Percentiles rank a stretch among this genome's conserved stretches.
These are phyloP conservation scores for Termitomyces sp. DNA, from an alignment of 768 basidiomycete species.

Conservation along the genomic window DNA sequence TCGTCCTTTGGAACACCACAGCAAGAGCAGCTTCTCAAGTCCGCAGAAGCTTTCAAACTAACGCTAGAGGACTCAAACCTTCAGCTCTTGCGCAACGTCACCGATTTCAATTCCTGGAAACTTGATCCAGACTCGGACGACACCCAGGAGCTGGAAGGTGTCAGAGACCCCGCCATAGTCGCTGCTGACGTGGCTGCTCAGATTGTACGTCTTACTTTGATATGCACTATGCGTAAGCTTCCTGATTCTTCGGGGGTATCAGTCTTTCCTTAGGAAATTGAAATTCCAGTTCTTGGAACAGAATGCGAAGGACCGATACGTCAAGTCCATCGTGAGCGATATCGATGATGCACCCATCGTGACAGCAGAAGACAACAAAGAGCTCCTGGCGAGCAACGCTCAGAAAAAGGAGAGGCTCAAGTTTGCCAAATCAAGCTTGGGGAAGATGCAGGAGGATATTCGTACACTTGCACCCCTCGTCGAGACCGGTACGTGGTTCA, in stretches of 20 bases:
- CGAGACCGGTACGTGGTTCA: constrained; percentile 49
- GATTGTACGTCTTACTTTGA: constrained; percentile 37
- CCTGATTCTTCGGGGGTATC: neutral
- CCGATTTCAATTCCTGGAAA: constrained; percentile 32
- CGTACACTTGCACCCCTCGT: constrained; percentile 61
- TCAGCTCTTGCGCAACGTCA: constrained; percentile 32
- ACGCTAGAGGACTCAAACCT: constrained; percentile 34
- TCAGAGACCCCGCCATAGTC: constrained; percentile 53
- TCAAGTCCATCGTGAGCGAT: constrained; percentile 83
- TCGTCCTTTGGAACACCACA: constrained; percentile 21
- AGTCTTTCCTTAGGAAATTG: constrained; percentile 75
- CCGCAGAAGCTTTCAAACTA: constrained; percentile 29
- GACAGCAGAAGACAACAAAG: constrained; percentile 76
- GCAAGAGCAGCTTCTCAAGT: constrained; percentile 30
- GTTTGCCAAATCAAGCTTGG: constrained; percentile 57
- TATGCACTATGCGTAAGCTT: neutral
- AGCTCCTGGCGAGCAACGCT: constrained; percentile 54
- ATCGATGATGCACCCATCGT: constrained; percentile 79
- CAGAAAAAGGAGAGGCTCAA: constrained; percentile 71
- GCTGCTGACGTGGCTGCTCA: constrained; percentile 58
- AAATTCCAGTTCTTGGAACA: constrained; percentile 91
- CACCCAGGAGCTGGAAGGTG: constrained; percentile 25
- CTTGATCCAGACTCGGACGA: constrained; percentile 33
- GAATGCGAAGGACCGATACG: constrained; percentile 86
- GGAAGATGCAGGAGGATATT: constrained; percentile 61